These are phyloP conservation scores for Nicotiana otophora DNA, from an alignment of 257 asterid species.

Conservation along the genomic window DNA sequence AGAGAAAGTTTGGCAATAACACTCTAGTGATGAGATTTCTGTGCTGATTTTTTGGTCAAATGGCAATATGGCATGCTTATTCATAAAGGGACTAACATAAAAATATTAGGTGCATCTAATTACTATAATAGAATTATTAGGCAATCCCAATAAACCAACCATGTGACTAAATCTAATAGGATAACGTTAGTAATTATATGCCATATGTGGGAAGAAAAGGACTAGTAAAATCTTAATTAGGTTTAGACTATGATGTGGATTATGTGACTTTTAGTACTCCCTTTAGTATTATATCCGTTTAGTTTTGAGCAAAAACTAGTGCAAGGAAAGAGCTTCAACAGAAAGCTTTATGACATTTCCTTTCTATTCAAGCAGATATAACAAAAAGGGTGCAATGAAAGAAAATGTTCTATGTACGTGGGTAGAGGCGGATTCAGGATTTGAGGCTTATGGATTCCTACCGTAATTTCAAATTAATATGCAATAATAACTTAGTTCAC, in stretches of 20 bases:
- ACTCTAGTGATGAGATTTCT: not conserved
- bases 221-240: not conserved
- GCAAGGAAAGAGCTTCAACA: not conserved
- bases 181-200: not conserved
- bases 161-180: slow-evolving; percentile 21
- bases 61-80: slow-evolving; percentile 17
- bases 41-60: not conserved
- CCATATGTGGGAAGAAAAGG: slow-evolving; percentile 13
- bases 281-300: not conserved
- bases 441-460: no score
- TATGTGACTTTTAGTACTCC: not conserved
- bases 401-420: no score
- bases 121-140: not conserved
- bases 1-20: no score
- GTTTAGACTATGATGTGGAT: not conserved
- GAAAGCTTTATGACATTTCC: no score
- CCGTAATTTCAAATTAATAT: no score
- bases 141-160: slow-evolving; percentile 40
- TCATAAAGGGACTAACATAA: slow-evolving; percentile 15
- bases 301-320: not conserved
- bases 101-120: not conserved
- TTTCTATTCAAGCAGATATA: no score
- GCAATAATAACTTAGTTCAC: no score
- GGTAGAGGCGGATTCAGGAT: no score
- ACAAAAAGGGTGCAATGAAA: no score